These are phyloP conservation scores for Clitopilus passeckerianus DNA, from an alignment of 768 basidiomycete genomes.

Conservation along the genomic window DNA sequence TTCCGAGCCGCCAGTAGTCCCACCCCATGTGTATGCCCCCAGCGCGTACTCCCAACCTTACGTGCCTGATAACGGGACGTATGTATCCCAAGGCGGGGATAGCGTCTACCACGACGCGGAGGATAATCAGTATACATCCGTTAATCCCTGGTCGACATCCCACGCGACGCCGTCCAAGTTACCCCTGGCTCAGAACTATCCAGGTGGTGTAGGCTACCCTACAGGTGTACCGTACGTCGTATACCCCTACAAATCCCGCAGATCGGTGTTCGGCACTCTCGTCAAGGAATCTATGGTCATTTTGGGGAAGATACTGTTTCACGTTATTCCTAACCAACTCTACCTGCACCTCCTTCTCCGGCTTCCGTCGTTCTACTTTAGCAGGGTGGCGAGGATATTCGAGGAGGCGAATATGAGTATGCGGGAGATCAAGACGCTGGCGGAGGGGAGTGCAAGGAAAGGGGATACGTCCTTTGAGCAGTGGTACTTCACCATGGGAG, in stretches of 20 bases:
- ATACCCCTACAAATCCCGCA: not conserved
- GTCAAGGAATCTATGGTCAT: not conserved
- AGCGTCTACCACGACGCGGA: not conserved
- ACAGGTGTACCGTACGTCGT: not conserved
- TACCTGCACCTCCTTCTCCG: conserved; percentile 44
- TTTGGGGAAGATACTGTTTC: conserved; percentile 15
- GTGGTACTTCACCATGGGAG: not conserved
- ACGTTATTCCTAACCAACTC: conserved; percentile 22
- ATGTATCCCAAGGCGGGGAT: not conserved
- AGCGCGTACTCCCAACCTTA: not conserved
- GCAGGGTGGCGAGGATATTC: conserved; percentile 63
- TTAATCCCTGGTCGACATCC: not conserved
- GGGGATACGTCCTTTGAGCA: not conserved
- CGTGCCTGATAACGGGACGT: not conserved
- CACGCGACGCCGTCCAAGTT: not conserved
- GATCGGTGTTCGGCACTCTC: not conserved
- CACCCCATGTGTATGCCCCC: not conserved
- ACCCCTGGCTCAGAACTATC: not conserved
- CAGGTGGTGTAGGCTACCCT: not conserved
- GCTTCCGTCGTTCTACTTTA: conserved; percentile 64
- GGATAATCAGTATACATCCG: not conserved
- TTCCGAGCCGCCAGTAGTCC: no score
- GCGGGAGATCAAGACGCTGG: conserved; percentile 47
- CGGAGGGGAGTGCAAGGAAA: conserved; percentile 5
- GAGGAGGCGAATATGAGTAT: conserved; percentile 61